A percentile compares a stretch with the other conserved stretches of the same genome.
Evolutionary conservation across 495 filamentous ascomycete species (phyloP).

Genomic region (Penicillium robsamsonii): DNA sequence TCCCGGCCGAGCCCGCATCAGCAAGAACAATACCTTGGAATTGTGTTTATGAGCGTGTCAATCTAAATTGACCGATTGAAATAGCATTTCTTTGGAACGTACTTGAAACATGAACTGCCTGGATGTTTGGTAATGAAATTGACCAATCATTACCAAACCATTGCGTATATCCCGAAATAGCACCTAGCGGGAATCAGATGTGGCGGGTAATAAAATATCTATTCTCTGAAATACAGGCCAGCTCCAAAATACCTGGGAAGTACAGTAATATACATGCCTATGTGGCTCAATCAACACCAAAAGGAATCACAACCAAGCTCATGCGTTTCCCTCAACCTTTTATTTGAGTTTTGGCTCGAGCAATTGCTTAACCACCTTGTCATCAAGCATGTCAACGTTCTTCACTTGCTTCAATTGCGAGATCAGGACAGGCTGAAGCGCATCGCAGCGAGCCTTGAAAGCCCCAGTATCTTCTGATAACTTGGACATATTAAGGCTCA

Average conservation of each 20-base stretch:
- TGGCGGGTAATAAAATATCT: constrained; percentile 8
- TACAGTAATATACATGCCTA: constrained; percentile 27
- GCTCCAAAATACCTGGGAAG: constrained; percentile 23
- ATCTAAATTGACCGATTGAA: background rate
- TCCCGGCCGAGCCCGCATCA: constrained; percentile 34
- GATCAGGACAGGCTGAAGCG: constrained; percentile 9
- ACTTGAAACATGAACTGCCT: background rate
- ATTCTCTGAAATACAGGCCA: constrained; percentile 25
- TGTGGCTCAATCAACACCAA: constrained; percentile 12
- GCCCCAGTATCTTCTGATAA: background rate
- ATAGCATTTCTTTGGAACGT: background rate
- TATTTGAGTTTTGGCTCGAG: background rate
- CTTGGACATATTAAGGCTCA: constrained; percentile 16
- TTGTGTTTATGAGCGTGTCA: constrained; percentile 15
- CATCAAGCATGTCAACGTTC: background rate
- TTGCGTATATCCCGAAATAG: constrained; percentile 3
- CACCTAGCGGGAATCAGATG: constrained; percentile 6
- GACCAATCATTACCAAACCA: too few species aligned
- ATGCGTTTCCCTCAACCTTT: background rate
- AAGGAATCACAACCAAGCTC: background rate
- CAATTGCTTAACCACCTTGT: background rate
- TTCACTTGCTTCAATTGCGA: constrained; percentile 2
- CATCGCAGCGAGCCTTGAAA: constrained; percentile 22
- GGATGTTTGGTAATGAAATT: background rate
- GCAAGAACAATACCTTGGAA: constrained; percentile 43